Evolutionary conservation across 345 rosid species (phyloP).

Genomic region (Citrus sp.): DNA sequence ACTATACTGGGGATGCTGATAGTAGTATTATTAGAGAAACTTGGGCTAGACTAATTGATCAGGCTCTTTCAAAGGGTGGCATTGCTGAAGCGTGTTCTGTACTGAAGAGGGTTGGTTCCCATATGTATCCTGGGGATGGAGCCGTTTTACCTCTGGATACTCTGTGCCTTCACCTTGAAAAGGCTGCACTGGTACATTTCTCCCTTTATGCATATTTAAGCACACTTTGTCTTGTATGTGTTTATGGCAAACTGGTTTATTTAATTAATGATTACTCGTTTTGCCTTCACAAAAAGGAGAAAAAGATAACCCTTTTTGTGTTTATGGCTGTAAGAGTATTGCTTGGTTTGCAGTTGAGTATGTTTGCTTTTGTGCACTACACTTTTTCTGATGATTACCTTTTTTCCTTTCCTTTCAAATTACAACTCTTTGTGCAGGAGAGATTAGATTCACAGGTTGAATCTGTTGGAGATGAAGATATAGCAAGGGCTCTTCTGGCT

Average conservation of each 20-base stretch:
- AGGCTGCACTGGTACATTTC: conserved; percentile 72
- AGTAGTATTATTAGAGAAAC: conserved; percentile 91
- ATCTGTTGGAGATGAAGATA: conserved; percentile 83
- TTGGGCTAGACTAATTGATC: conserved; percentile 91
- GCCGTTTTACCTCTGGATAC: conserved; percentile 79
- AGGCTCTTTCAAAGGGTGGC: conserved; percentile 87
- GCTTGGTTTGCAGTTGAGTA: background rate
- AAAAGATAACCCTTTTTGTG: background rate
- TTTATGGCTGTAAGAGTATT: background rate
- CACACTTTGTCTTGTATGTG: background rate
- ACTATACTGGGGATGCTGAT: conserved; percentile 87
- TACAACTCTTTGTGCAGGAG: conserved; percentile 48
- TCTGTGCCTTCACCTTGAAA: conserved; percentile 93
- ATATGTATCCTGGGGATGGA: conserved; percentile 90
- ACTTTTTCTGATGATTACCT: background rate
- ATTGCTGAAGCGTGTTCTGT: conserved; percentile 95
- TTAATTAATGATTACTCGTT: background rate
- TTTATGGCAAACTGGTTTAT: background rate
- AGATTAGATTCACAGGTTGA: conserved; percentile 66
- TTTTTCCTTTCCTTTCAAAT: background rate
- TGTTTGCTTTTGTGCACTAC: background rate
- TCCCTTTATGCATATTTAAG: background rate
- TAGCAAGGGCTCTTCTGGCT: conserved; percentile 84
- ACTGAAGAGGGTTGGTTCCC: conserved; percentile 83
- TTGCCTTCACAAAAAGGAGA: no score